phyloP scores from a whole-genome alignment of 2,329 filamentous ascomycete species.

The Scytalidium sp. region DNA sequence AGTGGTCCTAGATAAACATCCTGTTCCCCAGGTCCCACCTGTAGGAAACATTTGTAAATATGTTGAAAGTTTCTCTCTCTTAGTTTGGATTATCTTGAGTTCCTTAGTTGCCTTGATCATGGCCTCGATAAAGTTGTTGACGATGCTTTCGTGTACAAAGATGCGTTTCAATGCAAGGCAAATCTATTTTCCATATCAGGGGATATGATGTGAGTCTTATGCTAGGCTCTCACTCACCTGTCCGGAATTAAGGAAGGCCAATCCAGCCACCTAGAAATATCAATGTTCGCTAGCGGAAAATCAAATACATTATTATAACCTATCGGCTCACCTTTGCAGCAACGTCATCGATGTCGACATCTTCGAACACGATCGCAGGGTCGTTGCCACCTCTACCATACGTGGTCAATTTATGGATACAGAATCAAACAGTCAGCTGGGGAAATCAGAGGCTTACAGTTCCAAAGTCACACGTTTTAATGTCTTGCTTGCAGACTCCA shows the following conservation, averaged over 20 bases:
- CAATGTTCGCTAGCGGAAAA: no score
- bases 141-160: slow-evolving; percentile 57
- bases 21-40: slow-evolving; percentile 37
- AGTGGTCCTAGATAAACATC: slow-evolving; percentile 50
- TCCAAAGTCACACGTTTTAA: slow-evolving; percentile 39
- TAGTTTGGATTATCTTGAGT: slow-evolving; percentile 41
- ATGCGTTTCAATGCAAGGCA: slow-evolving; percentile 55
- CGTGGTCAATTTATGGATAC: no score
- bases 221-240: no score
- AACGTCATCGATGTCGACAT: slow-evolving; percentile 43
- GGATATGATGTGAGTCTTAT: no score
- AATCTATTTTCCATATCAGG: no score
- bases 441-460: no score
- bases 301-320: no score
- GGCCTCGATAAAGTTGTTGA: slow-evolving; percentile 49
- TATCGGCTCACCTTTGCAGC: no score
- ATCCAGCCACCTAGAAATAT: slow-evolving; percentile 39
- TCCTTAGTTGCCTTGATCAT: slow-evolving; percentile 39
- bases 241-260: slow-evolving; percentile 48
- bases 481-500: slow-evolving; percentile 46
- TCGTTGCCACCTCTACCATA: slow-evolving; percentile 48
- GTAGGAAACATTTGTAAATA: no score
- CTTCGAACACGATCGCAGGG: slow-evolving; percentile 47
- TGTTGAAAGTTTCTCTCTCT: no score
- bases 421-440: no score